Percentiles rank a stretch among this genome's conserved stretches.
phyloP scores from a whole-genome alignment of 306 rosid species.

The Lathyrus aphaca region DNA sequence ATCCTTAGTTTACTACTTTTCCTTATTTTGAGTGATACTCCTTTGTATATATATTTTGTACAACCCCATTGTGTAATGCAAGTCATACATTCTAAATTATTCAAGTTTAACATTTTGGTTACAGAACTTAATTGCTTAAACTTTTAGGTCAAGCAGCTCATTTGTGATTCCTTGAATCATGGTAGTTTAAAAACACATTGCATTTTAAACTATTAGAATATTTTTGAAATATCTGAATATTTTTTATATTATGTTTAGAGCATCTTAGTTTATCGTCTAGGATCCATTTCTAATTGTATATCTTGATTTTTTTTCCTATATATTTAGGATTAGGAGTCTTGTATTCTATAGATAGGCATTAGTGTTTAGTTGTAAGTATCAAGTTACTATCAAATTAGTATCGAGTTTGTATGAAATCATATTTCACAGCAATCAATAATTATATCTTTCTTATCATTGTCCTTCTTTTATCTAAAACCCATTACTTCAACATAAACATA shows the following conservation, averaged over 20 bases:
- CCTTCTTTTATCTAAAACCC: neutral
- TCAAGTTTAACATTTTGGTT: neutral
- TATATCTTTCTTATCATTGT: neutral
- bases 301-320: neutral
- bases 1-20: neutral
- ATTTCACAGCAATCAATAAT: neutral
- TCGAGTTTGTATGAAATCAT: neutral
- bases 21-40: neutral
- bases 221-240: neutral
- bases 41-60: neutral
- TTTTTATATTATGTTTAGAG: neutral
- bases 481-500: neutral
- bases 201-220: neutral
- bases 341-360: neutral
- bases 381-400: conserved; percentile 2
- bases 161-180: neutral
- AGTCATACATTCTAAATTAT: neutral
- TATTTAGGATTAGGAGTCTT: neutral
- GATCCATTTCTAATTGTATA: neutral
- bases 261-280: neutral
- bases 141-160: conserved; percentile 4
- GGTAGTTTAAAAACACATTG: neutral
- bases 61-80: neutral
- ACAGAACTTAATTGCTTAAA: conserved; percentile 9
- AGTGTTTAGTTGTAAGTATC: neutral